Percentiles rank a stretch among this genome's conserved stretches.
phyloP scores from a whole-genome alignment of 139 green algal species.

The Coelastrella sp. region DNA sequence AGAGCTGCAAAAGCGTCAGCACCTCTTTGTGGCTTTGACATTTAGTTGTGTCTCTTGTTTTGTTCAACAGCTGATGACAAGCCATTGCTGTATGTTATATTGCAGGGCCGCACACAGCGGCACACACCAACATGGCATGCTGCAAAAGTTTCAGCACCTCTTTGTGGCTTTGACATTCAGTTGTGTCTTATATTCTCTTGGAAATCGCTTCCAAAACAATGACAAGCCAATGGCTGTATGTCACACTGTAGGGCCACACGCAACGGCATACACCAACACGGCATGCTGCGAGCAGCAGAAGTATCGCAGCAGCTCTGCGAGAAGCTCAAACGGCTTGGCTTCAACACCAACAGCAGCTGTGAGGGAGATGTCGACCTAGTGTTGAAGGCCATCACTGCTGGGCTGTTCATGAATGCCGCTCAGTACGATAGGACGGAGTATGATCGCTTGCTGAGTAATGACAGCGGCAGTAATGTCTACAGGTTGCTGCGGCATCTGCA shows the following conservation, averaged over 20 bases:
- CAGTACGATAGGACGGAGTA: conserved; percentile 68
- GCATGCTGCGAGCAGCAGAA: conserved; percentile 80
- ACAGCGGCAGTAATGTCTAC: conserved; percentile 72
- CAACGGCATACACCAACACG: conserved; percentile 80
- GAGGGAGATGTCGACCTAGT: conserved; percentile 61
- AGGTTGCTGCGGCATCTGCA: conserved; percentile 63
- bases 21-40: too few species aligned
- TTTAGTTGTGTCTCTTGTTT: too few species aligned
- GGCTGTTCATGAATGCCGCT: conserved; percentile 81
- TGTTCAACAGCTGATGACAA: too few species aligned
- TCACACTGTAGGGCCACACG: conserved; percentile 51
- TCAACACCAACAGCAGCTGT: conserved; percentile 59
- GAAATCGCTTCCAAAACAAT: too few species aligned
- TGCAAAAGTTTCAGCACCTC: too few species aligned
- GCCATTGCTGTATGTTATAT: neutral
- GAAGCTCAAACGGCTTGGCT: conserved; percentile 67
- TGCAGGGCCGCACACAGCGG: conserved; percentile 65
- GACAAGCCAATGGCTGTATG: too few species aligned
- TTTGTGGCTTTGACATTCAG: too few species aligned
- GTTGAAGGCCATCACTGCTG: conserved; percentile 59
- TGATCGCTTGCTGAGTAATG: conserved; percentile 53
- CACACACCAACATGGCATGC: conserved; percentile 79
- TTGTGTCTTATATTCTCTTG: too few species aligned
- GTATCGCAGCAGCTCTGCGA: conserved; percentile 65
- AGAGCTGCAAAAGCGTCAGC: too few species aligned